Evolutionary conservation across 1,284 basidiomycete species (phyloP).

Genomic region (Ganoderma resinaceum): DNA sequence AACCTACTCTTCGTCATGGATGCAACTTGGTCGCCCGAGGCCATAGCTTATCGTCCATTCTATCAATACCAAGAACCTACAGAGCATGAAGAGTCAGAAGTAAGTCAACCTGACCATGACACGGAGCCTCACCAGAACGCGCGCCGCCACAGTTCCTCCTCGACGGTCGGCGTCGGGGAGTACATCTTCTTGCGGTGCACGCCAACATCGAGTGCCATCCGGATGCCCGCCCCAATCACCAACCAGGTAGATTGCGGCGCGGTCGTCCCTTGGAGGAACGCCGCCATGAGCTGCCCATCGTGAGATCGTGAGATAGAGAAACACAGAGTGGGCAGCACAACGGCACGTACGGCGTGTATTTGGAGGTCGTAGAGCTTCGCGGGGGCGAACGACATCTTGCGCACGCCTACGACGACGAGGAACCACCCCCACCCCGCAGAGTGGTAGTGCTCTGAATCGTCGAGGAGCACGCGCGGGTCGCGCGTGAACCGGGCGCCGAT

Average conservation of each 20-base stretch:
- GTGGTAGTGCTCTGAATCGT: constrained; percentile 50
- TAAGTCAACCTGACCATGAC: neutral
- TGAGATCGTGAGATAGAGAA: too few species aligned
- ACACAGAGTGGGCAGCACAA: too few species aligned
- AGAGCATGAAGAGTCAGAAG: too few species aligned
- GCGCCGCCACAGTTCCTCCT: constrained; percentile 65
- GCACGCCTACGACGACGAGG: constrained; percentile 62
- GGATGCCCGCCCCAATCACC: constrained; percentile 55
- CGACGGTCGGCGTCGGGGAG: constrained; percentile 32
- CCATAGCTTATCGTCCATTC: constrained; percentile 71
- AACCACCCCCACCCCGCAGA: constrained; percentile 82
- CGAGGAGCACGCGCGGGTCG: constrained; percentile 67
- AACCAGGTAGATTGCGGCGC: constrained; percentile 59
- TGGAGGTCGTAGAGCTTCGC: constrained; percentile 76
- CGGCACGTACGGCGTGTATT: constrained; percentile 47
- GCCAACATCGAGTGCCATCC: constrained; percentile 54
- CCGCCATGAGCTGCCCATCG: constrained; percentile 8
- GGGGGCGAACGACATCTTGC: constrained; percentile 60
- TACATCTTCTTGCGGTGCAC: constrained; percentile 47
- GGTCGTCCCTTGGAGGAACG: constrained; percentile 50
- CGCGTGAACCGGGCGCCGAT: constrained; percentile 71
- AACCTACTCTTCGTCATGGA: constrained; percentile 82
- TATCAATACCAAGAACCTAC: constrained; percentile 64
- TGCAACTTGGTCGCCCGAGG: constrained; percentile 80
- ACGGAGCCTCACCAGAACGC: constrained; percentile 71